Base-by-base conservation (phyloP, 495 filamentous ascomycete genomes). In the Sphaerosporella brunnea region DNA sequence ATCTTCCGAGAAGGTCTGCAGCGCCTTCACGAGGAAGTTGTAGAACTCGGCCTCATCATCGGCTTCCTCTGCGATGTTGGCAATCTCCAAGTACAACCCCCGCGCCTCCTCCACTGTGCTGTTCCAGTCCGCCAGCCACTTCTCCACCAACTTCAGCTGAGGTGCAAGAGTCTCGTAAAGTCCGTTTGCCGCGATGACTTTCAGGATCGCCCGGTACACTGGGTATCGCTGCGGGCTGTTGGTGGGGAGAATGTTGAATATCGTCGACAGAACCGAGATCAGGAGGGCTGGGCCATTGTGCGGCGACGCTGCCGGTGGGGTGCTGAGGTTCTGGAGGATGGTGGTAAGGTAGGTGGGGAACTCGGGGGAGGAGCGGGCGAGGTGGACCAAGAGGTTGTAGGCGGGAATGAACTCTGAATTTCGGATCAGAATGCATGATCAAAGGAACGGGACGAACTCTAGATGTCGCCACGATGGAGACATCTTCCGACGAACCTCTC, bases 371-470 rank as follows among this genome's bases (percentile, higher is more conserved):
- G 92, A 84, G 53, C 81, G 73, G 57, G 92, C 71, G 21, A 99
- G 78, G 69, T 96, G 85, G 52, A 95, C 72, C 53, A 99, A 78
- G 52, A 95, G 80, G 68, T 96, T 95, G 69, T 94, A 94, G 28
- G 90, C 82, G 26, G 86, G 75, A 45, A 80, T 83, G 63, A 96
- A 88, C 65, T 96, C 88, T 80, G 53, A 48, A 56, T n/a, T 39
- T 38, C 11, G 11, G 10, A 32, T 19, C 20, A 26, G 21, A 19
- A 18, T 21, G 23, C 1, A 49, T 20, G 10, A 23, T 37, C n/a
- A 47, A 13, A 20, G 24, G 16, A 9, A 24, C 34, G 41, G 18
- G 23, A n/a, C n/a, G n/a, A n/a, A 23, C 44, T 24, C 38, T n/a
- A 28, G n/a, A 11, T 18, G 23, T 34, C 41, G 44, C 30, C 26